phyloP scores from a whole-genome alignment of 2,329 filamentous ascomycete species.

The Boeremia exigua region DNA sequence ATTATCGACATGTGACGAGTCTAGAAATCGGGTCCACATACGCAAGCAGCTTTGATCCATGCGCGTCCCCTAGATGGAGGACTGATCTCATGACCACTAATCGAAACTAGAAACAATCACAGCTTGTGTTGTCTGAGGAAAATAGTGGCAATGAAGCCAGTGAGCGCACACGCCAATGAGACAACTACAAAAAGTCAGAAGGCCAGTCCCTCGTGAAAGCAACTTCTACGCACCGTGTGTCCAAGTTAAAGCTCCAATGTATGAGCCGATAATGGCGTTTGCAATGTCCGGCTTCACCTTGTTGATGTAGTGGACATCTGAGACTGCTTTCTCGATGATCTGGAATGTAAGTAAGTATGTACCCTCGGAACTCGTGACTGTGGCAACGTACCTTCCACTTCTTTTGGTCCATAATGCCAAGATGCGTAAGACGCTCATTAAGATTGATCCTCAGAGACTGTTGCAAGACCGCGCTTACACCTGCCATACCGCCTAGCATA shows the following conservation, averaged over 20 bases:
- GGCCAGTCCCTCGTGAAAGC: neutral
- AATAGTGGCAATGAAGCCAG: slow-evolving; percentile 24
- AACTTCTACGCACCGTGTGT: slow-evolving; percentile 26
- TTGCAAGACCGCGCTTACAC: slow-evolving; percentile 32
- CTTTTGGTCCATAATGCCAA: slow-evolving; percentile 13
- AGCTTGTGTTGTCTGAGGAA: slow-evolving; percentile 31
- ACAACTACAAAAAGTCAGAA: slow-evolving; percentile 19
- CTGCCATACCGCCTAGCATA: slow-evolving; percentile 31
- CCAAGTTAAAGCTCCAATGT: slow-evolving; percentile 32
- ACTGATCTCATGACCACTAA: neutral
- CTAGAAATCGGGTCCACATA: too few species aligned
- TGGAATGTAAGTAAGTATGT: neutral
- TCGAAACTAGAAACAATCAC: neutral
- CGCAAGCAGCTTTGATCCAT: too few species aligned
- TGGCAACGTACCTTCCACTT: slow-evolving; percentile 12
- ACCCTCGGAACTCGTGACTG: neutral
- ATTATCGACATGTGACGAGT: too few species aligned
- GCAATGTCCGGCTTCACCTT: slow-evolving; percentile 22
- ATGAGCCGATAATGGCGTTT: slow-evolving; percentile 21
- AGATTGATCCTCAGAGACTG: slow-evolving; percentile 24
- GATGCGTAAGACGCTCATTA: slow-evolving; percentile 14
- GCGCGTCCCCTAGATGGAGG: neutral
- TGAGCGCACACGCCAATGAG: slow-evolving; percentile 24
- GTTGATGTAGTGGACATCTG: slow-evolving; percentile 29
- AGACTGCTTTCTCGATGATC: slow-evolving; percentile 28